These are phyloP conservation scores for Fusarium humuli DNA, from an alignment of 2,329 filamentous ascomycete species.

Conservation along the genomic window DNA sequence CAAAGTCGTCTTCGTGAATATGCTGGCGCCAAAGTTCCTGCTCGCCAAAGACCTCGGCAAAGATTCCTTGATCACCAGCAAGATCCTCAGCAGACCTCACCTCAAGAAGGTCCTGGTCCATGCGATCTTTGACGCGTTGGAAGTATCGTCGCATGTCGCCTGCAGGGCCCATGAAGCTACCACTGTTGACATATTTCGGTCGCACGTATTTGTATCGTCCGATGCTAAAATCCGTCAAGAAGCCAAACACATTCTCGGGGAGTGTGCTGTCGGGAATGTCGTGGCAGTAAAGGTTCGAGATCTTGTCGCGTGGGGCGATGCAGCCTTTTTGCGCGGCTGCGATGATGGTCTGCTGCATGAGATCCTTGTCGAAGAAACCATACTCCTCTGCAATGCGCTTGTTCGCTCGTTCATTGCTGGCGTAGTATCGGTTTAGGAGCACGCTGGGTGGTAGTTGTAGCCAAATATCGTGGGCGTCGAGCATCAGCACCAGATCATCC, in stretches of 20 bases:
- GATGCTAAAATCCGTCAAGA: constrained; percentile 38
- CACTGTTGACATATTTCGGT: constrained; percentile 49
- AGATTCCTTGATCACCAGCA: constrained; percentile 49
- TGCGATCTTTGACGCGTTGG: constrained; percentile 42
- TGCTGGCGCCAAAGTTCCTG: constrained; percentile 43
- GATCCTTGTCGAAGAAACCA: constrained; percentile 29
- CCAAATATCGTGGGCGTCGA: constrained; percentile 51
- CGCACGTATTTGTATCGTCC: constrained; percentile 39
- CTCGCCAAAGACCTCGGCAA: constrained; percentile 49
- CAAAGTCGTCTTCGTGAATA: constrained; percentile 22
- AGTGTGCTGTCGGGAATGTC: constrained; percentile 42
- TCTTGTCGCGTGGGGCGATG: constrained; percentile 38
- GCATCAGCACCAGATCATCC: constrained; percentile 47
- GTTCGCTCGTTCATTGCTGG: constrained; percentile 40
- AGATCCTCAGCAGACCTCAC: constrained; percentile 29
- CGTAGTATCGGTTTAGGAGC: constrained; percentile 45
- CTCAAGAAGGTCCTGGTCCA: constrained; percentile 39
- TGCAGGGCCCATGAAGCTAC: constrained; percentile 48
- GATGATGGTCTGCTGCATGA: constrained; percentile 44
- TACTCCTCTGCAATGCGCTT: constrained; percentile 33
- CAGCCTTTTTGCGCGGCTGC: constrained; percentile 44
- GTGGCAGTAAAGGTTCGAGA: constrained; percentile 44
- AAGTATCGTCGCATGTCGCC: constrained; percentile 46
- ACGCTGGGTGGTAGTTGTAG: constrained; percentile 48
- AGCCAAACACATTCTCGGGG: constrained; percentile 38